Conservation (phyloP, 257 asterid species). For the Petunia secreta region DNA sequence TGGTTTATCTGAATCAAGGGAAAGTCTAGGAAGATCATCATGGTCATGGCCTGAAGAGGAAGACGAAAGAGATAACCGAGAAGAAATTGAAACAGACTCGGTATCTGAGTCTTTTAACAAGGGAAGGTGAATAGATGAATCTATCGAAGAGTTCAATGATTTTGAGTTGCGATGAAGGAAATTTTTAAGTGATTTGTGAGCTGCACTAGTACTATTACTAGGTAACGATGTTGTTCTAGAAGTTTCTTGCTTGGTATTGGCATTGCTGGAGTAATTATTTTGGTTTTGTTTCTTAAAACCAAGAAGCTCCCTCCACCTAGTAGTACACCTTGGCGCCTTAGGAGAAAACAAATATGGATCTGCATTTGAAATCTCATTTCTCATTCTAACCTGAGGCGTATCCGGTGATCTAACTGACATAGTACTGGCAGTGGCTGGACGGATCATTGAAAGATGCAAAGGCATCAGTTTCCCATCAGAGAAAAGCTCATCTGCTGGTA, state of each 20-base stretch:
- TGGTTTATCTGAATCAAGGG: constrained; percentile 67
- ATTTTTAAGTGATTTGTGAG: constrained; percentile 53
- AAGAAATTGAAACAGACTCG: constrained; percentile 56
- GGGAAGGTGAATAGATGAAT: constrained; percentile 58
- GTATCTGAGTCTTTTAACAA: constrained; percentile 62
- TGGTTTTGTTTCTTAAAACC: constrained; percentile 62
- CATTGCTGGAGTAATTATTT: constrained; percentile 25
- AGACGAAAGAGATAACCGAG: constrained; percentile 70
- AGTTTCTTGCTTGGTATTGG: constrained; percentile 53
- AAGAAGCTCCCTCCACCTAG: constrained; percentile 88
- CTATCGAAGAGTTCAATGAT: constrained; percentile 47
- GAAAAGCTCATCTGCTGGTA: constrained; percentile 94
- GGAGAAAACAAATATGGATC: constrained; percentile 87
- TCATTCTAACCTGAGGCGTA: constrained; percentile 45
- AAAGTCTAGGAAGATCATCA: constrained; percentile 72
- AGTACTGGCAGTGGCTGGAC: constrained; percentile 27
- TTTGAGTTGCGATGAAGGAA: constrained; percentile 65
- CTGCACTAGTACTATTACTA: neutral
- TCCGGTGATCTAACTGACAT: constrained; percentile 52
- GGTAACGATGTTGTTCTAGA: constrained; percentile 43
- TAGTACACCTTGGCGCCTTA: constrained; percentile 88
- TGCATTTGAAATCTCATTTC: constrained; percentile 55
- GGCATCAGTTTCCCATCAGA: constrained; percentile 88
- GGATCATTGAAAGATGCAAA: constrained; percentile 57
- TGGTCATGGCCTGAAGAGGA: constrained; percentile 77